Base-by-base conservation (phyloP, 2,329 filamentous ascomycete genomes). In the Macrophomina tecta region DNA sequence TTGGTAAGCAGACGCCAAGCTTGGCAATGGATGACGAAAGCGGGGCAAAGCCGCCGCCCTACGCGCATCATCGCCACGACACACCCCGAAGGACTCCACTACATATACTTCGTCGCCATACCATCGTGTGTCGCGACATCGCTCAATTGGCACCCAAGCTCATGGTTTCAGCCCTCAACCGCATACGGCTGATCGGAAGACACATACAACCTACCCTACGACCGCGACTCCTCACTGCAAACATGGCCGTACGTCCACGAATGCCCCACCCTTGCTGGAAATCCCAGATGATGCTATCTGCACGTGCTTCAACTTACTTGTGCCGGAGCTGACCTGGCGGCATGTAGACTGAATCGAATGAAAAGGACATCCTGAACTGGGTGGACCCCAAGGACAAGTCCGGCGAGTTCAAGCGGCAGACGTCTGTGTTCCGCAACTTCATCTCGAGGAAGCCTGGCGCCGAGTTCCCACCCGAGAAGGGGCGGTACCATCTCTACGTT, bases 381-480 rank as follows among this genome's bases (percentile, higher is more conserved):
- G 93, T 95, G 63, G 85, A 88, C 69, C 90, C 87, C 53, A 85
- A 84, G 72, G 92, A 95, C 82, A 91, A 88, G 76, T 87, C 88
- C 18, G 94, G 94, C 79, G 93, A 97, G 81, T 98, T 97, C 86
- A 97, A 97, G 83, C 90, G 94, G 69, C 91, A 93, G 78, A 85
- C 86, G 69, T 95, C 92, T 68, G 86, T 88, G 65, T 98, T 98
- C 81, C 89, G 95, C 68, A 87, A 91, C 78, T 91, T 83, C 79
- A 91, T 97, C 78, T 92, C 91, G 38, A 87, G 85, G 69, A 87
- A 92, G 72, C 80, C 87, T 0, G 89, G 87, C 49, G 90, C 92
- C 5, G 81, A 89, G 77, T 97, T 93, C 72, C 91, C 93, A 5
- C 87, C 93, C 0, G 94, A 98, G 81, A 92, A 92, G 81, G 92